Conservation (phyloP, 1,284 basidiomycete genomes). For the Marasmius oreades region DNA sequence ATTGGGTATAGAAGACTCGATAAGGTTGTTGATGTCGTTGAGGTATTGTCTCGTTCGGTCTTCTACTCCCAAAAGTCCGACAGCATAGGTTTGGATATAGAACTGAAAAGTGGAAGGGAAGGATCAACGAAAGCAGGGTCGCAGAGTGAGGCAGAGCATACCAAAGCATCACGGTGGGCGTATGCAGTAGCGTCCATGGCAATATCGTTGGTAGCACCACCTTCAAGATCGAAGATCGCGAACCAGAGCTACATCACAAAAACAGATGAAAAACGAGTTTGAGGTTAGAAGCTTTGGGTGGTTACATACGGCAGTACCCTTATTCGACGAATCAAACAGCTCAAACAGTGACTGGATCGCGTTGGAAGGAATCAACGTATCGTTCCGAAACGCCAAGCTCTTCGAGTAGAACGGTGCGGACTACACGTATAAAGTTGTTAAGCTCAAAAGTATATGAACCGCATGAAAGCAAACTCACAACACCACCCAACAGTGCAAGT, state of each 20-base stretch:
- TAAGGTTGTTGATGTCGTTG: constrained; percentile 11
- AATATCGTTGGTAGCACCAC: constrained; percentile 19
- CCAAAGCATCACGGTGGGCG: constrained; percentile 18
- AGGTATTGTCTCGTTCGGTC: constrained; percentile 13
- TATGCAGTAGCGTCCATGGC: constrained; percentile 17
- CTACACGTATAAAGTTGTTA: not conserved
- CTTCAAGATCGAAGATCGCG: constrained; percentile 19
- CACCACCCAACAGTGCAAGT: constrained; percentile 15
- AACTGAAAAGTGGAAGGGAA: constrained; percentile 8
- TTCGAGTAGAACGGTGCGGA: constrained; percentile 19
- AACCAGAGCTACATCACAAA: constrained; percentile 17
- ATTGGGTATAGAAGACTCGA: constrained; percentile 13
- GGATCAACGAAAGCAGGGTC: not conserved
- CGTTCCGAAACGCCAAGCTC: constrained; percentile 14
- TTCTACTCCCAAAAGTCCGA: constrained; percentile 13
- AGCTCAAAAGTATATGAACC: not conserved
- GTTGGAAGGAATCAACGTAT: constrained; percentile 13
- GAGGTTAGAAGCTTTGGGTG: not conserved
- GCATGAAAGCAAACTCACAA: constrained; percentile 9
- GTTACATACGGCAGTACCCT: constrained; percentile 16
- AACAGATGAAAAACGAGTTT: not conserved
- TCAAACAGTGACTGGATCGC: constrained; percentile 16
- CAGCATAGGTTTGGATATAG: constrained; percentile 19
- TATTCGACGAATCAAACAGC: constrained; percentile 16
- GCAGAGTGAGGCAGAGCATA: not conserved